Conservation (phyloP, 768 basidiomycete genomes). For the Termitomyces sp. region DNA sequence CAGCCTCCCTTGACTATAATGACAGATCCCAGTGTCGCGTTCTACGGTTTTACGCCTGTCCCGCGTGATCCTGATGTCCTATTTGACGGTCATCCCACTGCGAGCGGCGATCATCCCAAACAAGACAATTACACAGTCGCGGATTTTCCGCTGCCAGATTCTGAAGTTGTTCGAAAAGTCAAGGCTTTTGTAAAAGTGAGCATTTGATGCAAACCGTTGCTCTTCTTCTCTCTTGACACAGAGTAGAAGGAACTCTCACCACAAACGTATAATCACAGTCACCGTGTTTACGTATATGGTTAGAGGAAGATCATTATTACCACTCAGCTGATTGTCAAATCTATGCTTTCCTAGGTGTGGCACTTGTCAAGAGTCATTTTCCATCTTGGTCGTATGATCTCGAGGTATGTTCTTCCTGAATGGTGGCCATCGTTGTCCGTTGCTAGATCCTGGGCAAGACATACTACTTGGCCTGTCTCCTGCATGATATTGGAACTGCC, state of each 20-base stretch:
- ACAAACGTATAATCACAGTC: slow-evolving; percentile 42
- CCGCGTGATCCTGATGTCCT: slow-evolving; percentile 42
- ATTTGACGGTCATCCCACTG: slow-evolving; percentile 39
- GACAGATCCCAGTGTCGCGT: slow-evolving; percentile 20
- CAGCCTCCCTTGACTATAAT: slow-evolving; percentile 9
- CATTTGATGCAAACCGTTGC: neutral
- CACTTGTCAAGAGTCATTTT: slow-evolving; percentile 40
- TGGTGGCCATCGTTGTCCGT: neutral
- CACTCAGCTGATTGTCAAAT: neutral
- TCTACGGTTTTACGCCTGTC: slow-evolving; percentile 45
- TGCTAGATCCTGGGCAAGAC: slow-evolving; percentile 22
- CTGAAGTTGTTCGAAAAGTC: slow-evolving; percentile 30
- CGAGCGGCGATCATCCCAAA: slow-evolving; percentile 33
- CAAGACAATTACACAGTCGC: slow-evolving; percentile 31
- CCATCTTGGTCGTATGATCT: slow-evolving; percentile 38
- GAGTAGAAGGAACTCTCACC: slow-evolving; percentile 35
- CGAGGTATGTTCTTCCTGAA: slow-evolving; percentile 14
- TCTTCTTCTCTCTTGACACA: neutral
- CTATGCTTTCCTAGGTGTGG: slow-evolving; percentile 29
- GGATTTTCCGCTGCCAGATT: slow-evolving; percentile 39
- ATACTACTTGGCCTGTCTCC: slow-evolving; percentile 43
- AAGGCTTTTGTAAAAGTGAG: slow-evolving; percentile 33
- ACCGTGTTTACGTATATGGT: slow-evolving; percentile 48
- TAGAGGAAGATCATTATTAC: slow-evolving; percentile 1
- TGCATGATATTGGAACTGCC: slow-evolving; percentile 49